Base-by-base conservation (phyloP, 345 rosid genomes). In the Raphanus raphanistrum region DNA sequence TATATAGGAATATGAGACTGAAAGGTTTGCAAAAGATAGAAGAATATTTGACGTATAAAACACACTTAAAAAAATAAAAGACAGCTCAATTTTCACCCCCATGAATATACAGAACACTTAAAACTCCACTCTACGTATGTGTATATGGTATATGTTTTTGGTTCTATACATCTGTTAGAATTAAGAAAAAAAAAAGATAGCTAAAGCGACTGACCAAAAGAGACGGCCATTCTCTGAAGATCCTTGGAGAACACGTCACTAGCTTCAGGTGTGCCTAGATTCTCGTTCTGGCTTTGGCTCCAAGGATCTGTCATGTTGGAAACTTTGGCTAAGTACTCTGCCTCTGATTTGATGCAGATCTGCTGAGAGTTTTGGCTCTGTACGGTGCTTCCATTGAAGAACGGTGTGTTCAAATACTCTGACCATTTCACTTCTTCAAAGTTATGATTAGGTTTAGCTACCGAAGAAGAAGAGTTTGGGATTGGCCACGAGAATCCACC, bases 171-270 rank as follows among this genome's bases (percentile, higher is more conserved):
- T 35, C 70, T 73, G 82, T 79, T 73, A 79, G 73, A 73, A 66
- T 48, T 16, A 66, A 67, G 70, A 32, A 21, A 29, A 59, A 16
- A 25, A 16, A 57, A 21, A 21, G 0, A 33, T 33, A 41, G 13
- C 81, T 79, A 79, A 69, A 70, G 79, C 15, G 82, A 63, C 71
- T 79, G 82, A 74, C 79, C 82, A 74, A 79, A 79, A 29, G 82
- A 70, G 62, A 79, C 71, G 29, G 79, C 74, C 82, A 79, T 79
- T 73, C 78, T 79, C 59, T 79, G 82, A 48, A 79, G 74, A 62
- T 79, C 82, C 78, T 79, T 79, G 78, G 74, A 60, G 50, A 79
- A 73, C 74, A 79, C 82, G 82, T 79, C 78, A 79, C 65, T 68
- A 50, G 64, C 8, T 73, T 79, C 82, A 72, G 31, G 10, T 43